Base-by-base conservation (phyloP, 164 flowering plant genomes). In the Chimonanthus praecox region DNA sequence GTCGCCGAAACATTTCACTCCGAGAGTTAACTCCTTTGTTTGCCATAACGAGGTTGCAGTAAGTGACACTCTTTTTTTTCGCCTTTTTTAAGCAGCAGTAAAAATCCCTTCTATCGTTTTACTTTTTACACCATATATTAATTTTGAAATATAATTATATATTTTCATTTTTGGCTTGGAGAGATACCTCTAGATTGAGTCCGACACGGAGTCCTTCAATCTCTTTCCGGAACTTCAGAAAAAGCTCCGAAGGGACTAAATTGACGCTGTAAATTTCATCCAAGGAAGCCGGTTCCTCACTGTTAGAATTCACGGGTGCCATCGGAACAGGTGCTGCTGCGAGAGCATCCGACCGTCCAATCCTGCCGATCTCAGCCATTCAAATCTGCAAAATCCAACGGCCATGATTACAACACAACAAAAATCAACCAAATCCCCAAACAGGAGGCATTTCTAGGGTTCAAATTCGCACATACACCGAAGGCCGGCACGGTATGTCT, bases 211-310 rank as follows among this genome's bases (percentile, higher is more conserved):
- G 18, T 5, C 94, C 94, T 58, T 90, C 78, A 50, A 87, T 64
- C 74, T 88, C 87, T 80, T 88, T 90, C 71, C 98, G 77, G 71
- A 94, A 92, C 84, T 94, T 94, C 77, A 91, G 73, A 78, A 94
- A 91, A 74, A 92, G 70, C 81, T 94, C 94, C 2, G 94, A 84
- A 0, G 97, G 98, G 68, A 91, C 74, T 76, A 91, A 82, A 84
- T 90, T 80, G 49, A 94, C 67, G 70, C 70, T 87, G 87, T 83
- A 87, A 16, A 84, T 84, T 47, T 92, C 96, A 6, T 89, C 94
- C 91, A 88, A 85, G 16, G 94, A 86, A 58, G 77, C 71, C 67
- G 90, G 84, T 76, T 88, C 92, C 51, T 85, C 91, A 5, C 44
- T 9, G 66, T 63, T 20, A 6, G 66, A 3, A 6, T 20, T 33